Evolutionary conservation across 768 basidiomycete species (phyloP).

Genomic region (Tricholoma matsutake): DNA sequence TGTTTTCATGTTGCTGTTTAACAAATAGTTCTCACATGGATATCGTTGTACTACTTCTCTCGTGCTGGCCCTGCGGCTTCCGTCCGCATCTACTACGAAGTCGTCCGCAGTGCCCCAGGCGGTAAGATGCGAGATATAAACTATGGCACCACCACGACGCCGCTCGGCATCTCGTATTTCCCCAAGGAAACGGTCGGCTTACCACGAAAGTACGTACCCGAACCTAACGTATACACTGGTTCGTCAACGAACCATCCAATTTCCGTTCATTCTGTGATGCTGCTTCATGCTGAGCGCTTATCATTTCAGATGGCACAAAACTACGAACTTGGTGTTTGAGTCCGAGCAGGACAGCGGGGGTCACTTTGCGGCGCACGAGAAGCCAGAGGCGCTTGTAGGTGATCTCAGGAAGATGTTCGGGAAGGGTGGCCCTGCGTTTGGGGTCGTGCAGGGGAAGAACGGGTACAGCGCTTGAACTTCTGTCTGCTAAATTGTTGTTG

Average conservation of each 20-base stretch:
- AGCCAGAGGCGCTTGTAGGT: constrained; percentile 34
- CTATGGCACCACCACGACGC: constrained; percentile 27
- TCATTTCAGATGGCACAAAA: constrained; percentile 17
- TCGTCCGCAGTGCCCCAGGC: constrained; percentile 9
- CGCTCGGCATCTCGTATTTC: no score
- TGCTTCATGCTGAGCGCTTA: neutral
- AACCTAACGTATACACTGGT: no score
- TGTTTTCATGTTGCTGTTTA: constrained; percentile 47
- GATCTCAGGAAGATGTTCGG: constrained; percentile 46
- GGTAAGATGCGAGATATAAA: neutral
- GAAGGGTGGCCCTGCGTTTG: constrained; percentile 37
- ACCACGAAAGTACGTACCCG: no score
- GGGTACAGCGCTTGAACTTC: constrained; percentile 22
- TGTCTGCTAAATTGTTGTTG: no score
- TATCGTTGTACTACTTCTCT: constrained; percentile 60
- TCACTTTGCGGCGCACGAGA: constrained; percentile 44
- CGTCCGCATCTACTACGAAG: constrained; percentile 50
- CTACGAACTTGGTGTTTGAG: constrained; percentile 21
- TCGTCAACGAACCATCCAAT: constrained; percentile 37
- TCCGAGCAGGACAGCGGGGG: constrained; percentile 39
- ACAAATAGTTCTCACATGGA: no score
- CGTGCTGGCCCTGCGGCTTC: constrained; percentile 56
- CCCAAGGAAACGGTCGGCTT: no score
- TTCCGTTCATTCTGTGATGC: neutral
- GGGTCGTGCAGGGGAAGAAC: constrained; percentile 29